These are phyloP conservation scores for Metschnikowia colocasiae DNA, from an alignment of 805 yeast genomes.

Conservation along the genomic window DNA sequence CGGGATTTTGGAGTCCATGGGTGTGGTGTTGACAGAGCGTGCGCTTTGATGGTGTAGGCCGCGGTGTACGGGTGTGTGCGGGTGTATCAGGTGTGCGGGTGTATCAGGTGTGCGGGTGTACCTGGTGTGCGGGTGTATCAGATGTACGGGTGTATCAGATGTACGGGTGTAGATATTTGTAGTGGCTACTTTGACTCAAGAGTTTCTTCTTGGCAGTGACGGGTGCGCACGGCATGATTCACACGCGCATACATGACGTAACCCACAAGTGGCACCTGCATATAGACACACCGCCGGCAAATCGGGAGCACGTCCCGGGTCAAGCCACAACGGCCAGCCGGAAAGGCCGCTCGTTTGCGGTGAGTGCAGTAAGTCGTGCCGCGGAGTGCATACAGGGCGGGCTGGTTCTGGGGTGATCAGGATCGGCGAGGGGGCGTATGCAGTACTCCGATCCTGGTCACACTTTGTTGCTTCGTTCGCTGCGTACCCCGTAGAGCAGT, in stretches of 20 bases:
- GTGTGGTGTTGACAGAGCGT: neutral
- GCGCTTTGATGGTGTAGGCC: neutral
- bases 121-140: no score
- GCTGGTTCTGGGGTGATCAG: neutral
- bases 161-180: no score
- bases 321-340: no score
- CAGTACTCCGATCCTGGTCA: constrained; percentile 3
- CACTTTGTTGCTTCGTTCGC: neutral
- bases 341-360: no score
- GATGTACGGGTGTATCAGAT: no score
- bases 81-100: no score
- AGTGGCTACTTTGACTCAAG: no score
- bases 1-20: constrained; percentile 41
- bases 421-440: constrained; percentile 2
- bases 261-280: no score
- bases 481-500: neutral
- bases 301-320: no score
- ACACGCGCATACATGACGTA: neutral
- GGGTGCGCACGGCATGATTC: neutral
- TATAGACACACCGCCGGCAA: no score
- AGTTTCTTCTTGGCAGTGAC: neutral
- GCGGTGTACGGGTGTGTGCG: neutral
- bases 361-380: no score
- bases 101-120: no score
- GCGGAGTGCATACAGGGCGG: neutral